Percentiles rank a stretch among this genome's conserved stretches.
phyloP scores from a whole-genome alignment of 2,329 filamentous ascomycete species.

The Basipetospora chlamydospora region DNA sequence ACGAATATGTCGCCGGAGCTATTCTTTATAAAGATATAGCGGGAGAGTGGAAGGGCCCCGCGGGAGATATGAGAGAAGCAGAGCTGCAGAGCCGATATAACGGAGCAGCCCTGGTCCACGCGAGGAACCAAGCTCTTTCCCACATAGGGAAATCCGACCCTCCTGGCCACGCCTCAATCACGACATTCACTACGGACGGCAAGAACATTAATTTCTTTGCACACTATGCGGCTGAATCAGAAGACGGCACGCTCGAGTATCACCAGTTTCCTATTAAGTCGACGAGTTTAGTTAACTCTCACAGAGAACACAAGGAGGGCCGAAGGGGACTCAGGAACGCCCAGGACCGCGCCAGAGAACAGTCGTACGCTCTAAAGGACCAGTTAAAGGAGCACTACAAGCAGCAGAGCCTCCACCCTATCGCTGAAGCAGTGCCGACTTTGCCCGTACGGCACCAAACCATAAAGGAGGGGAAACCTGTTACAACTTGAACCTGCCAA shows the following conservation, averaged over 20 bases:
- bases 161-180: conserved; percentile 11
- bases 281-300: conserved; percentile 6
- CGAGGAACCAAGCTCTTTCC: conserved; percentile 13
- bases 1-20: conserved; percentile 9
- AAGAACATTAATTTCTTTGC: conserved; percentile 12
- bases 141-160: conserved; percentile 9
- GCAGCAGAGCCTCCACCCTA: too few relatives aligned
- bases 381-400: too few relatives aligned
- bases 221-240: conserved; percentile 11
- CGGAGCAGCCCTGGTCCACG: conserved; percentile 15
- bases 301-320: conserved; percentile 10
- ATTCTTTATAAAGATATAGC: conserved; percentile 13
- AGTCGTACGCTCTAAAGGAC: conserved; percentile 9
- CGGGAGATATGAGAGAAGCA: conserved; percentile 9
- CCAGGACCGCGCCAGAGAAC: conserved; percentile 11
- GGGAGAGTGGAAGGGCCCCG: conserved; percentile 12
- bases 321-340: conserved; percentile 11
- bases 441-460: too few relatives aligned
- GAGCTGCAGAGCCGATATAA: conserved; percentile 11
- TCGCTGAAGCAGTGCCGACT: too few relatives aligned
- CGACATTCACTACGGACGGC: conserved; percentile 15
- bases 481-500: too few relatives aligned
- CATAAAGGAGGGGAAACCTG: too few relatives aligned
- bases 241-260: conserved; percentile 9
- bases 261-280: conserved; percentile 11